Base-by-base conservation (phyloP, 225 moss, liverwort and hornwort genomes). In the Lunularia cruciata region DNA sequence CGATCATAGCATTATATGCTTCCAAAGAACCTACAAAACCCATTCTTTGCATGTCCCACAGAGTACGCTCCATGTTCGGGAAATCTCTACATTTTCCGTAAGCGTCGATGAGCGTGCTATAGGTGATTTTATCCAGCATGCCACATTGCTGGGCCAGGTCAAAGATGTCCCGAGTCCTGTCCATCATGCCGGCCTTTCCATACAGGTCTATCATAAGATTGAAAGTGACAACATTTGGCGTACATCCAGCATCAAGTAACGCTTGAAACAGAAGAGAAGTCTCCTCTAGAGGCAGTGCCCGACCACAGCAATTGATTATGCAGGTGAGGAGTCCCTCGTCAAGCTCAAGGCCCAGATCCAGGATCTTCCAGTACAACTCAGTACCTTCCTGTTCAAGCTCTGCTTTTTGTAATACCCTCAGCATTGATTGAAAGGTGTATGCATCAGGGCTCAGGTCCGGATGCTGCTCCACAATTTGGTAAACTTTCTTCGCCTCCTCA, bases 161-260 rank as follows among this genome's bases (percentile, higher is more conserved):
- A 71, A 88, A 74, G 68, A 87, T 87, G 30, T 85, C 79, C 34
- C 82, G 79, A 34, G 90, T 87, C 68, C 81, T 88, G 43, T 93
- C 89, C 47, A 91, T 62, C 86, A 87, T 81, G 13, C 92, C 92
- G 47, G 92, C 87, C 72, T 98, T 98, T 55, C 89, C 96, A 68
- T 92, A 98, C 5, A 98, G 70, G 68, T 98, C 92, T 42, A 93
- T 93, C 88, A 98, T 91, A 32, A 98, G 75, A 51, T 98, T 98
- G 68, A 92, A 98, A 18, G 96, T 98, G 38, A 87, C 81, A 32
- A 65, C 77, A 58, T 84, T 88, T 15, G 96, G 90, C 25, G 80
- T 59, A 70, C 78, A 91, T 57, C 89, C 92, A 38, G 73, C 72
- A 22, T 83, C 81, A 65, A 87, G 76, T 92, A 98, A 91, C 48